Percentiles rank a stretch among this genome's conserved stretches.
Evolutionary conservation across 768 basidiomycete genomes (phyloP).

Genomic region (Leccinum uliginosum): DNA sequence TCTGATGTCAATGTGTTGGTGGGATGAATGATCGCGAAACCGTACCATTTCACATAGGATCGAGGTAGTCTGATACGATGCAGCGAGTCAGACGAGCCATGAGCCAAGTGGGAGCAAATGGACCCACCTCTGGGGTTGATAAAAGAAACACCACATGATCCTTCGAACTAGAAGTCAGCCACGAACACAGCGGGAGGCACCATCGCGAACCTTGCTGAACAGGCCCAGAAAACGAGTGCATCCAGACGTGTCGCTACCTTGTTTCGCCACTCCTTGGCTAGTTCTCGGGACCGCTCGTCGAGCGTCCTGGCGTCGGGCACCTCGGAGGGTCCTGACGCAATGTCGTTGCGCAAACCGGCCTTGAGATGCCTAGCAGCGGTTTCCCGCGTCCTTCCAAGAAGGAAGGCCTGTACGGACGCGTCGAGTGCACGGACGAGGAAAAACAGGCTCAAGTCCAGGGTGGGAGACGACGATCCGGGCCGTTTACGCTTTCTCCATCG

Average conservation of each 20-base stretch:
- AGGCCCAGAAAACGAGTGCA: slow-evolving; percentile 71
- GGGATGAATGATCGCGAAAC: not conserved
- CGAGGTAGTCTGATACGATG: slow-evolving; percentile 32
- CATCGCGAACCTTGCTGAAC: slow-evolving; percentile 60
- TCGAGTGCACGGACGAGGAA: slow-evolving; percentile 69
- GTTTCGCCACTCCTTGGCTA: slow-evolving; percentile 28
- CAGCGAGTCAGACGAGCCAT: not conserved
- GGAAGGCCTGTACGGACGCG: slow-evolving; percentile 47
- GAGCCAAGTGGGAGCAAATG: not conserved
- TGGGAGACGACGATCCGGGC: slow-evolving; percentile 39
- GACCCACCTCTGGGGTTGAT: slow-evolving; percentile 61
- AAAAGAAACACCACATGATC: slow-evolving; percentile 90
- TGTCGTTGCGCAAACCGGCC: not conserved
- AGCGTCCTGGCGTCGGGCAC: not conserved
- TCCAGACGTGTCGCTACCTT: slow-evolving; percentile 50
- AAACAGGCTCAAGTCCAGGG: slow-evolving; percentile 65
- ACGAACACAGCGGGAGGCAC: not conserved
- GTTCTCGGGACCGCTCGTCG: slow-evolving; percentile 18
- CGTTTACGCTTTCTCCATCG: slow-evolving; percentile 40
- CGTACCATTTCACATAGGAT: slow-evolving; percentile 60
- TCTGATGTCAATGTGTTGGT: not conserved
- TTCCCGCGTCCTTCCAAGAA: slow-evolving; percentile 30
- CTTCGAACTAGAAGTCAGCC: slow-evolving; percentile 32
- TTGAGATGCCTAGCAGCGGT: not conserved
- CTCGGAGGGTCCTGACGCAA: not conserved